A percentile compares a stretch with the other conserved stretches of the same genome.
Evolutionary conservation across 768 basidiomycete genomes (phyloP).

Genomic region (Tulasnella sp.): DNA sequence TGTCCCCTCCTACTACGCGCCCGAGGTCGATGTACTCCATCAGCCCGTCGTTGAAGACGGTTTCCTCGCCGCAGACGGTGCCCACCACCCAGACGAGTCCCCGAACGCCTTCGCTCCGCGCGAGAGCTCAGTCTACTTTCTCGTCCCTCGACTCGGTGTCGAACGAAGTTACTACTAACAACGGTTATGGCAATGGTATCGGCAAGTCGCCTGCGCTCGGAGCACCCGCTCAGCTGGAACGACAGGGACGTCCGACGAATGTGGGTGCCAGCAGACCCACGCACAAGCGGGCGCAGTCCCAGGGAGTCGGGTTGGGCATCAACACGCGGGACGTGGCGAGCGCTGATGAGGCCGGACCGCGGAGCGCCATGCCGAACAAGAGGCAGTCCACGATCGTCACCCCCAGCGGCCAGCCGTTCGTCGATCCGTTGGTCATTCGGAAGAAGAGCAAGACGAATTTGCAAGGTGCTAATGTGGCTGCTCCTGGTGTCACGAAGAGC

Average conservation of each 20-base stretch:
- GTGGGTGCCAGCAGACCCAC: not conserved
- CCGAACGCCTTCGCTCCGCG: not conserved
- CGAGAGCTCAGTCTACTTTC: slow-evolving; percentile 6
- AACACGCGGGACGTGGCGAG: slow-evolving; percentile 10
- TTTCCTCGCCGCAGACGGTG: not conserved
- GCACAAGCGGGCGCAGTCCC: slow-evolving; percentile 29
- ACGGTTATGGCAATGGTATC: no score
- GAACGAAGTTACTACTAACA: slow-evolving; percentile 16
- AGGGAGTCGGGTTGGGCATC: slow-evolving; percentile 22
- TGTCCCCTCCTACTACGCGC: not conserved
- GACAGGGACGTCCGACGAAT: slow-evolving; percentile 1
- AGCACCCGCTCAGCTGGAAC: not conserved
- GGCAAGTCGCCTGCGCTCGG: not conserved
- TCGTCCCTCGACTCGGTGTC: slow-evolving; percentile 1
- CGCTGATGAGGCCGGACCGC: not conserved
- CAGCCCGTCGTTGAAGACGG: slow-evolving; percentile 7
- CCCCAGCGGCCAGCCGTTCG: slow-evolving; percentile 32
- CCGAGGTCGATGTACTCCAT: slow-evolving; percentile 1
- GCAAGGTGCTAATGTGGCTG: slow-evolving; percentile 13
- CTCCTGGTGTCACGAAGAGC: slow-evolving; percentile 31
- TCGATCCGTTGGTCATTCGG: slow-evolving; percentile 64
- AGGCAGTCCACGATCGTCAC: not conserved
- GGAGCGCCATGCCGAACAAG: slow-evolving; percentile 24
- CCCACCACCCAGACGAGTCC: not conserved
- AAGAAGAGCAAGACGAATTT: slow-evolving; percentile 38